Percentiles rank a stretch among this genome's conserved stretches.
These are phyloP conservation scores for Hemileia vastatrix DNA, from an alignment of 1,284 basidiomycete genomes.

Conservation along the genomic window DNA sequence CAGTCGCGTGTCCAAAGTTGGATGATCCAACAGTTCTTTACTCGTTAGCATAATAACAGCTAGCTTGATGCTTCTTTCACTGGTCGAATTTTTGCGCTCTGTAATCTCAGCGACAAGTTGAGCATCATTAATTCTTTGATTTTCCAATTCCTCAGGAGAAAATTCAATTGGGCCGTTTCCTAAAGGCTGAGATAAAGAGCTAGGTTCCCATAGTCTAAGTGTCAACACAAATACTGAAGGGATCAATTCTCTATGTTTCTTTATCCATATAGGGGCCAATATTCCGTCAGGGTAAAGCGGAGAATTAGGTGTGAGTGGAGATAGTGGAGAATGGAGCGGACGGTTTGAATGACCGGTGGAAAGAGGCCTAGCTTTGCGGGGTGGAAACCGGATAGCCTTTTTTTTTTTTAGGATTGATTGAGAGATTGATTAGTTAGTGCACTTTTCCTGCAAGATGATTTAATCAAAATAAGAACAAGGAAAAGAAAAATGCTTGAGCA, in stretches of 20 bases:
- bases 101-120: constrained; percentile 68
- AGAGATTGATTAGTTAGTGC: not conserved
- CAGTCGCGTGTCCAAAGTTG: constrained; percentile 67
- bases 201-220: constrained; percentile 62
- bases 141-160: constrained; percentile 41
- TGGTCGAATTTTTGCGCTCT: constrained; percentile 63
- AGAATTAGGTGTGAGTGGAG: constrained; percentile 47
- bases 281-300: constrained; percentile 88
- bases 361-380: constrained; percentile 60
- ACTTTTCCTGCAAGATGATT: no score
- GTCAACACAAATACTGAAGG: constrained; percentile 89
- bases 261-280: constrained; percentile 91
- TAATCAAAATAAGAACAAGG: no score
- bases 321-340: constrained; percentile 47
- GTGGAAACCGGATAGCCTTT: constrained; percentile 67
- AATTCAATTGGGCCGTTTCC: not conserved
- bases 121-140: constrained; percentile 62
- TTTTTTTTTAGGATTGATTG: constrained; percentile 1
- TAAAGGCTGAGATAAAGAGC: not conserved
- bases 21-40: constrained; percentile 73
- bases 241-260: constrained; percentile 82
- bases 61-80: constrained; percentile 80
- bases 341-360: constrained; percentile 48
- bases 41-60: constrained; percentile 89
- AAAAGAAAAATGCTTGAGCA: no score